Evolutionary conservation across 1,139 yeast genomes (phyloP), one percentile per base, ranked within the genome.

Genomic region (Williopsis jadinii): DNA sequence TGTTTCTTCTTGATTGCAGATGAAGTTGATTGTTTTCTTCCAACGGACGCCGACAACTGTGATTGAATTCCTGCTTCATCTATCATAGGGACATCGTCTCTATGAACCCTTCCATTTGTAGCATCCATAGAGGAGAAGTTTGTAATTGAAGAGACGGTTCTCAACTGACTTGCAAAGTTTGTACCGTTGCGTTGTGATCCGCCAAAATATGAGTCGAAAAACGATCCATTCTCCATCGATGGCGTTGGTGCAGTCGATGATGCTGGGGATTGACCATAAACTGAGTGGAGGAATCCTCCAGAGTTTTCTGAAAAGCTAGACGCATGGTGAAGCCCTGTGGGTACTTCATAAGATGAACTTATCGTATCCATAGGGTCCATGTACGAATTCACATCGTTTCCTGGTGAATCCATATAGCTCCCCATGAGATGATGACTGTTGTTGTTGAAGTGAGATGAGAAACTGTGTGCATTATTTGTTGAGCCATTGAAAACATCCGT

Each of bases 281-380:
- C 43, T 2, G 52, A 45, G 28, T 46, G 49, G 40, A 50, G 50
- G 34, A 45, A 51, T 13, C 46, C 41, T 9, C 24, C 24, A 19
- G 48, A 39, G 10, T 35, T 41, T 2, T 54, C 56, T 26, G 34
- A 41, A 31, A 48, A 48, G 32, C 53, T 49, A 10, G 47, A 38
- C 2, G 52, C 34, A 9, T 40, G 32, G 19, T 48, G 42, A 37
- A 54, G 48, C 15, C 41, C 45, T 9, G 57, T 52, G 11, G 59
- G 56, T 3, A 56, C 44, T 3, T 53, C 58, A 36, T 51, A 54
- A 2, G 55, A 52, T 1, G 52, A 45, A 12, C 52, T 47, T 8
- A 53, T 46, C 2, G 54, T 47, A 32, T 53, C 55, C 30, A 53
- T 37, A 3, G 59, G 56, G 38, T 54, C 59, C 41, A 54, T 35